Conservation (phyloP, 192 early-diverging fungal genomes). For the Kappamyces sp. region DNA sequence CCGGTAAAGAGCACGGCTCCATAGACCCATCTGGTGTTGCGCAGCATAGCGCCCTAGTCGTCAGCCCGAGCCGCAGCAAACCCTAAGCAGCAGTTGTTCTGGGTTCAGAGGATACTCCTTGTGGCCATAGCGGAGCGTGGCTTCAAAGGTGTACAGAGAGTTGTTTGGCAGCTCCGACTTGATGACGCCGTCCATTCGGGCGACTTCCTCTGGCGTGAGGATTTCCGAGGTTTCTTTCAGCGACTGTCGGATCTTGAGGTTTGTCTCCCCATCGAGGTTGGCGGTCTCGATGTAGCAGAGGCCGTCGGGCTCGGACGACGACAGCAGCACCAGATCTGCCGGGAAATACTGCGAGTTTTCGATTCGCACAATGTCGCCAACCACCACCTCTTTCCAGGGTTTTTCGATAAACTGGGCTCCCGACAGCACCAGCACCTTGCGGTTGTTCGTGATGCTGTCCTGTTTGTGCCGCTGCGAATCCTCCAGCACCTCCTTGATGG, state of each 20-base stretch:
- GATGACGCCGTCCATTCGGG: conserved; percentile 58
- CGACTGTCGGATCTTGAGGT: conserved; percentile 95
- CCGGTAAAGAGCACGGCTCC: conserved; percentile 93
- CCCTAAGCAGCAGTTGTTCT: conserved; percentile 81
- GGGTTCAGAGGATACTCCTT: conserved; percentile 84
- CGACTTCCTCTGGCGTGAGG: conserved; percentile 63
- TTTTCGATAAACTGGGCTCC: conserved; percentile 64
- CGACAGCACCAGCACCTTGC: conserved; percentile 30
- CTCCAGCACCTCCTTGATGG: conserved; percentile 89
- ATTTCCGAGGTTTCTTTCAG: conserved; percentile 73
- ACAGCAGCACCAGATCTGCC: conserved; percentile 85
- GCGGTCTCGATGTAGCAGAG: conserved; percentile 97
- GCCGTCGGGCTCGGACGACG: conserved; percentile 90
- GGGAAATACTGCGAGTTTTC: conserved; percentile 85
- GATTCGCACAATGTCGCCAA: conserved; percentile 89
- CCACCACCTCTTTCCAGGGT: conserved; percentile 73
- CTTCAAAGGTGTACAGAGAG: conserved; percentile 93
- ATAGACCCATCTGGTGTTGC: conserved; percentile 94
- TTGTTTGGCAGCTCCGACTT: conserved; percentile 95
- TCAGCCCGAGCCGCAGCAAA: conserved; percentile 6
- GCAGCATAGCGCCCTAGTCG: conserved; percentile 72
- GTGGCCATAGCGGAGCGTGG: conserved; percentile 56
- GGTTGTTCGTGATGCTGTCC: conserved; percentile 40
- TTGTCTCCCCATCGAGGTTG: conserved; percentile 97
- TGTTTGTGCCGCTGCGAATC: conserved; percentile 53